A percentile compares a stretch with the other conserved stretches of the same genome.
These are phyloP conservation scores for Barnettozyma vustinii DNA, from an alignment of 805 yeast species.

Conservation along the genomic window DNA sequence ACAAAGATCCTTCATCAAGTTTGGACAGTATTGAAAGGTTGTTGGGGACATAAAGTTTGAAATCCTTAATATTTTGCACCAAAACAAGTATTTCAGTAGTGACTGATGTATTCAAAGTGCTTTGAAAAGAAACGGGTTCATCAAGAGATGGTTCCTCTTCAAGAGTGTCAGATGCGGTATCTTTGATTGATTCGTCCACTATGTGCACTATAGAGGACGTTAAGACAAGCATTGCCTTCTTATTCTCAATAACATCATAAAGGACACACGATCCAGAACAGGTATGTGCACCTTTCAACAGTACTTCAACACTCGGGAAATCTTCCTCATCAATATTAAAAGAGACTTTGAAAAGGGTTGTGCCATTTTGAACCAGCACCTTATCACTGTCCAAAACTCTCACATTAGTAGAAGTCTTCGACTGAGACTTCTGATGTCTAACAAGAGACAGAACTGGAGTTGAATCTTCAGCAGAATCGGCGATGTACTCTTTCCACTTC, in stretches of 20 bases:
- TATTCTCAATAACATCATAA: not conserved
- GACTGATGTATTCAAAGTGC: not conserved
- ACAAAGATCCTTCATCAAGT: conserved; percentile 15
- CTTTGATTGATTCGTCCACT: not conserved
- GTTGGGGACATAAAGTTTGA: conserved; percentile 5
- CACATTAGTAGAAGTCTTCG: not conserved
- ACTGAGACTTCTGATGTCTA: conserved; percentile 1
- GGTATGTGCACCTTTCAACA: not conserved
- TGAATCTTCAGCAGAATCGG: not conserved
- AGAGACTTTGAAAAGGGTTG: not conserved
- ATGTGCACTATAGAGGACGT: not conserved
- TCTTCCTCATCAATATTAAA: not conserved
- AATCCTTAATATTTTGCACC: not conserved
- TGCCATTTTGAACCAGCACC: not conserved
- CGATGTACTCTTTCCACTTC: conserved; percentile 26
- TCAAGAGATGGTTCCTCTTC: not conserved
- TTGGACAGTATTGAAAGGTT: conserved; percentile 1
- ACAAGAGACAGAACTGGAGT: not conserved
- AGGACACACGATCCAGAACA: conserved; percentile 1
- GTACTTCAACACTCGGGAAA: not conserved
- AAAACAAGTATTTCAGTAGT: not conserved
- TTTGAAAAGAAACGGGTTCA: not conserved
- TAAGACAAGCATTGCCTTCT: not conserved
- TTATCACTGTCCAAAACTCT: not conserved
- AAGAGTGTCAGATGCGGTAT: not conserved